Evolutionary conservation across 164 flowering plant species (phyloP).

Genomic region (Kalanchoe fedtschenkoi): DNA sequence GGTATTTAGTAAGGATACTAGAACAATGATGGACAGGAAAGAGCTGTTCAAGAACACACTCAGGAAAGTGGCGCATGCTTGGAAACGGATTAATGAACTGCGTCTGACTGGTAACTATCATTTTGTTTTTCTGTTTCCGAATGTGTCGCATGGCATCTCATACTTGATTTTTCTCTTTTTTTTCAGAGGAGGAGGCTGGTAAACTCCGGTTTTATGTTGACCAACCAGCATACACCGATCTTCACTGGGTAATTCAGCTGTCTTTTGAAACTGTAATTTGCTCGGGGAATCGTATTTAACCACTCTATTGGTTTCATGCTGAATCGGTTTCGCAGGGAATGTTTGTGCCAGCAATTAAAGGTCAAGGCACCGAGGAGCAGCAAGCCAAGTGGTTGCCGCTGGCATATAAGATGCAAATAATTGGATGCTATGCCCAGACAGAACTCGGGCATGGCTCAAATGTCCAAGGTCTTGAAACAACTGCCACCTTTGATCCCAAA

Average conservation of each 20-base stretch:
- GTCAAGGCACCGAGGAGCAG: constrained; percentile 96
- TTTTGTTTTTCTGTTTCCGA: background rate
- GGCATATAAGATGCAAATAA: constrained; percentile 94
- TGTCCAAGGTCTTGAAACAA: constrained; percentile 98
- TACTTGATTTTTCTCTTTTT: background rate
- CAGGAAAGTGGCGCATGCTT: constrained; percentile 78
- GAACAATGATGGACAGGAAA: constrained; percentile 60
- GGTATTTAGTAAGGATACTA: constrained; percentile 71
- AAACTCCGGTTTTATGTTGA: constrained; percentile 64
- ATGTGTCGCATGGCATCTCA: background rate
- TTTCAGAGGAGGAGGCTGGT: constrained; percentile 82
- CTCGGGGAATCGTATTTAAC: background rate
- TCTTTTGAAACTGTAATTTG: background rate
- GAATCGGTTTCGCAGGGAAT: constrained; percentile 44
- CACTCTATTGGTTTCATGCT: background rate
- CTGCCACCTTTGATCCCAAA: constrained; percentile 86
- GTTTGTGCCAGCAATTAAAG: constrained; percentile 91
- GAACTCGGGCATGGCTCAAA: constrained; percentile 99
- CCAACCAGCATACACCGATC: constrained; percentile 84
- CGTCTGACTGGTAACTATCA: constrained; percentile 54
- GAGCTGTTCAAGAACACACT: constrained; percentile 83
- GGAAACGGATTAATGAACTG: constrained; percentile 78
- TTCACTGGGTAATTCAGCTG: constrained; percentile 71
- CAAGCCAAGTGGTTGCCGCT: constrained; percentile 84
- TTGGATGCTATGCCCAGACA: constrained; percentile 99